These are phyloP conservation scores for Dimocarpus longan DNA, from an alignment of 345 rosid genomes.

Conservation along the genomic window DNA sequence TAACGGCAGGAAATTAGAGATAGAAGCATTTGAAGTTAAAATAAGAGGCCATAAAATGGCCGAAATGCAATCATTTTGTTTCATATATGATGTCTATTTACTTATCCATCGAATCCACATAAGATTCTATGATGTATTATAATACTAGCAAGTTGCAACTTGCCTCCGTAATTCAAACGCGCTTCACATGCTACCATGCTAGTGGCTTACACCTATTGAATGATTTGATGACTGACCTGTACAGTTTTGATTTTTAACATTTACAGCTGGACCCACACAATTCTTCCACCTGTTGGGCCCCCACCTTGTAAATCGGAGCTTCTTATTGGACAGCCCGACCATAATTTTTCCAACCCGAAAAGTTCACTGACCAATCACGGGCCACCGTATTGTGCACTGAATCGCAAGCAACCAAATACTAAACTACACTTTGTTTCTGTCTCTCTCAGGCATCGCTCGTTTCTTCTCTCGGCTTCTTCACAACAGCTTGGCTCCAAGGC, in stretches of 20 bases:
- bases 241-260: no score
- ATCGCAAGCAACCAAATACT: neutral
- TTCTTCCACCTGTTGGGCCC: neutral
- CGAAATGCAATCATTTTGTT: no score
- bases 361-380: neutral
- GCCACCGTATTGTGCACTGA: neutral
- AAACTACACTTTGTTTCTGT: no score
- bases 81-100: no score
- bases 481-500: no score
- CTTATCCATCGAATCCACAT: no score
- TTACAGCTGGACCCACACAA: neutral
- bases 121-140: no score
- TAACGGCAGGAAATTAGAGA: neutral
- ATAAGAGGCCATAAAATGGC: no score
- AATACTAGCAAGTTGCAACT: neutral
- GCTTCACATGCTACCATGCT: no score
- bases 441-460: no score
- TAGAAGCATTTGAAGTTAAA: neutral
- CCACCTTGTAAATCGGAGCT: neutral
- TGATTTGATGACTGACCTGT: no score
- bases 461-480: neutral
- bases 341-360: neutral
- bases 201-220: no score
- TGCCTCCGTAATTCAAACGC: neutral
- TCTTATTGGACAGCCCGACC: neutral